A percentile compares a stretch with the other conserved stretches of the same genome.
These are phyloP conservation scores for Ophiostoma tasmaniense DNA, from an alignment of 2,329 filamentous ascomycete genomes.

Conservation along the genomic window DNA sequence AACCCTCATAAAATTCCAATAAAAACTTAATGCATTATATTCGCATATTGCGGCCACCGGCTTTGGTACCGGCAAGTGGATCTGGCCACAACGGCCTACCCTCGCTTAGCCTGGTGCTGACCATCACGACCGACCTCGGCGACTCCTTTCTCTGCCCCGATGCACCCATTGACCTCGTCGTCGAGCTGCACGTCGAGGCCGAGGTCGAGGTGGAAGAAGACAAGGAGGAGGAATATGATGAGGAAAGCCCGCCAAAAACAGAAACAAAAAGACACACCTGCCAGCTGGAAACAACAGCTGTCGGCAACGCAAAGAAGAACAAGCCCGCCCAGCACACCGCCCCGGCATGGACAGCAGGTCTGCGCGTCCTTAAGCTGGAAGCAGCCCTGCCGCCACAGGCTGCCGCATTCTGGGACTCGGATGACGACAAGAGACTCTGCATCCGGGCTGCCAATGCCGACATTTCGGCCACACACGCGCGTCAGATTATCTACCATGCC, in stretches of 20 bases:
- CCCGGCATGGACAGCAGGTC: slow-evolving; percentile 27
- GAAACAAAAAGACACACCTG: neutral
- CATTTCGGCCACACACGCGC: slow-evolving; percentile 20
- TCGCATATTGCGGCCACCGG: slow-evolving; percentile 41
- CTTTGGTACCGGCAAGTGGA: slow-evolving; percentile 20
- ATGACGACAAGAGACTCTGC: slow-evolving; percentile 18
- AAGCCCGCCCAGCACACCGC: neutral
- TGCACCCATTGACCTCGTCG: slow-evolving; percentile 35
- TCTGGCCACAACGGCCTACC: slow-evolving; percentile 18
- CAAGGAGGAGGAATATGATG: neutral
- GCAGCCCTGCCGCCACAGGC: slow-evolving; percentile 22
- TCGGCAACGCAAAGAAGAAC: neutral
- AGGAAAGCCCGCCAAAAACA: neutral
- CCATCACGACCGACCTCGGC: slow-evolving; percentile 50
- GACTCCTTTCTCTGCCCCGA: slow-evolving; percentile 45
- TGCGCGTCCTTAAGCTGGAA: slow-evolving; percentile 32
- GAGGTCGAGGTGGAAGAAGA: neutral
- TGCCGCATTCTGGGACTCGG: neutral
- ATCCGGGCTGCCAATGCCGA: slow-evolving; percentile 22
- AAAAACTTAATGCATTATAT: slow-evolving; percentile 47
- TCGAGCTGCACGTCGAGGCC: slow-evolving; percentile 22
- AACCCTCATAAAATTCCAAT: neutral
- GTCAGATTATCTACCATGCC: slow-evolving; percentile 21
- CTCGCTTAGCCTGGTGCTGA: slow-evolving; percentile 40
- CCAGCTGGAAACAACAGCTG: neutral